These are phyloP conservation scores for Pancytospora epiphaga DNA, from an alignment of 371 early-diverging fungal genomes.

Conservation along the genomic window DNA sequence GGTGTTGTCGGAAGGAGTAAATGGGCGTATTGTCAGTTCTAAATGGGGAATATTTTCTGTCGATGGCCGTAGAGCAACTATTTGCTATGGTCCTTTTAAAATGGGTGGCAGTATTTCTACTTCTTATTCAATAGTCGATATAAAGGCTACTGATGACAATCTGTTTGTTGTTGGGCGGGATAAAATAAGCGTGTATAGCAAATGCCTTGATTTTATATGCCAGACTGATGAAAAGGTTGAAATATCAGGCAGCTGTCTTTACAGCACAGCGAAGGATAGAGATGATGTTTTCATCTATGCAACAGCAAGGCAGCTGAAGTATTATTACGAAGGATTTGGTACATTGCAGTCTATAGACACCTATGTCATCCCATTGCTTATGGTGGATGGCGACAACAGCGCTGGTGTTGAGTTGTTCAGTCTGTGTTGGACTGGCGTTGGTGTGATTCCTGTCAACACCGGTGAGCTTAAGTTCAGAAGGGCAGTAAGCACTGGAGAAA, in stretches of 20 bases:
- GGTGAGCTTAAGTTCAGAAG: constrained; percentile 91
- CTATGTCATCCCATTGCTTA: constrained; percentile 69
- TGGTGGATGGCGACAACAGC: constrained; percentile 68
- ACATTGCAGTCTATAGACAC: constrained; percentile 84
- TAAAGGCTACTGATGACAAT: constrained; percentile 4
- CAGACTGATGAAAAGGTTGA: constrained; percentile 84
- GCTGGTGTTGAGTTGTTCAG: constrained; percentile 63
- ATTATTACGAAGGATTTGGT: constrained; percentile 80
- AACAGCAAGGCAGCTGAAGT: constrained; percentile 92
- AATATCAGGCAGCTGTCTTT: constrained; percentile 86
- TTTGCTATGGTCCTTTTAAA: too few relatives aligned
- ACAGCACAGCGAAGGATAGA: constrained; percentile 54
- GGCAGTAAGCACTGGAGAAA: constrained; percentile 77
- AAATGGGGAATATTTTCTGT: too few relatives aligned
- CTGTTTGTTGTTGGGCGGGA: constrained; percentile 51
- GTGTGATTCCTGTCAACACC: constrained; percentile 74
- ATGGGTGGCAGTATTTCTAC: too few relatives aligned
- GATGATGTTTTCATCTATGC: constrained; percentile 81
- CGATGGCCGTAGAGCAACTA: too few relatives aligned
- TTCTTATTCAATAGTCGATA: constrained; percentile 6
- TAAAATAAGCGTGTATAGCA: constrained; percentile 72
- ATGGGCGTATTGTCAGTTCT: too few relatives aligned
- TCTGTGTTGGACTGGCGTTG: constrained; percentile 70
- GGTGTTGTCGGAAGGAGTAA: too few relatives aligned
- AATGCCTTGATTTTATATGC: constrained; percentile 70